Evolutionary conservation across 495 filamentous ascomycete species (phyloP).

Genomic region (Evernia prunastri): DNA sequence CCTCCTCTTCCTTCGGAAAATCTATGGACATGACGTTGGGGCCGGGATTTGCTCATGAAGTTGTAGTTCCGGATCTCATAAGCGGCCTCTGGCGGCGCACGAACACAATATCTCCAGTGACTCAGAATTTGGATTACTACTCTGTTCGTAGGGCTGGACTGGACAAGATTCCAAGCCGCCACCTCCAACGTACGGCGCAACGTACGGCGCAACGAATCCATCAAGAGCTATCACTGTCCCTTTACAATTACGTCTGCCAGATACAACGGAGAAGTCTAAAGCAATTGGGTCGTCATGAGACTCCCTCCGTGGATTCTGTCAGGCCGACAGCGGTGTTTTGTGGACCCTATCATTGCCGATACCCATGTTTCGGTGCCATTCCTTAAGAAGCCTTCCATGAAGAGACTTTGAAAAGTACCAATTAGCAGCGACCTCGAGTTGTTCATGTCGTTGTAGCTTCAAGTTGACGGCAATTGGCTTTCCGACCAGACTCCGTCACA

Average conservation of each 20-base stretch:
- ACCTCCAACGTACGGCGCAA: too few relatives aligned
- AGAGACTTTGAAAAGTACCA: too few relatives aligned
- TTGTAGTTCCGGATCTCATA: not conserved
- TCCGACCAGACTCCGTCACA: not conserved
- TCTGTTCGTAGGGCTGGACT: not conserved
- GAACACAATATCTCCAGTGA: not conserved
- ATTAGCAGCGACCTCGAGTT: not conserved
- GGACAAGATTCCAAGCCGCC: not conserved
- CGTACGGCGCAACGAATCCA: too few relatives aligned
- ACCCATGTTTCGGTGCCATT: not conserved
- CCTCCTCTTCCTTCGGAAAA: slow-evolving; percentile 87
- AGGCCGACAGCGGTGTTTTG: not conserved
- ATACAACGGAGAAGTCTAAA: not conserved
- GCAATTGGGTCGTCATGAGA: not conserved
- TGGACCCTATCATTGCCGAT: not conserved
- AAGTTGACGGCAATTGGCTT: not conserved
- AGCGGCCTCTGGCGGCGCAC: not conserved
- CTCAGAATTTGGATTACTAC: not conserved
- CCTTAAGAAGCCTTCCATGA: not conserved
- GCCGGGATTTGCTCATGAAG: not conserved
- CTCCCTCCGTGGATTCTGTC: not conserved
- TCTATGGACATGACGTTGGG: slow-evolving; percentile 68
- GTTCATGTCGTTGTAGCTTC: not conserved
- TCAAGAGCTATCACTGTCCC: too few relatives aligned
- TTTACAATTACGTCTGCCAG: not conserved